Evolutionary conservation across 108 stramenopile genomes (phyloP).

Genomic region (Bacterosira constricta): DNA sequence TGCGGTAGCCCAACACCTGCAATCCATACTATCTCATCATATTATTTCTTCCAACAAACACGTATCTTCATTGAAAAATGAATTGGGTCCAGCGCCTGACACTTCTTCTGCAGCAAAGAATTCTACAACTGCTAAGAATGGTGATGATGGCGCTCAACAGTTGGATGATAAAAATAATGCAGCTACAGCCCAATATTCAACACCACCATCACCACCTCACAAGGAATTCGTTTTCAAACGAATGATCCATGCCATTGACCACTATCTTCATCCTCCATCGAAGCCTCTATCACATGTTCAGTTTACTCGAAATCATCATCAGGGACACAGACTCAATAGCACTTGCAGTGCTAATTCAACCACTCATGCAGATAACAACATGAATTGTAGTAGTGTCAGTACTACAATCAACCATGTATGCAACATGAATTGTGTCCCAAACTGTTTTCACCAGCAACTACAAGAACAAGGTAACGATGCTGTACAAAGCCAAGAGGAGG

Average conservation of each 20-base stretch:
- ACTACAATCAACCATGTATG: neutral
- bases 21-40: neutral
- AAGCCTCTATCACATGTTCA: neutral
- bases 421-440: neutral
- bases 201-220: neutral
- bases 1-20: too few species aligned
- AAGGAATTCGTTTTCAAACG: constrained; percentile 1
- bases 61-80: neutral
- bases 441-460: neutral
- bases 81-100: neutral
- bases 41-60: neutral
- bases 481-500: neutral
- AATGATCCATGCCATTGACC: neutral
- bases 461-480: neutral
- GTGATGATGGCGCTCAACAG: neutral
- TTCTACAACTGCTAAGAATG: neutral
- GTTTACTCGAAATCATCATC: constrained; percentile 8
- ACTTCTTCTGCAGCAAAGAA: neutral
- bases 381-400: neutral
- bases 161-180: neutral
- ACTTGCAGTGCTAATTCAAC: neutral
- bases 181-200: neutral
- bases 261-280: neutral
- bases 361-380: too few species aligned
- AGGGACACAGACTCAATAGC: constrained; percentile 13